A percentile compares a stretch with the other conserved stretches of the same genome.
phyloP scores from a whole-genome alignment of 108 stramenopile genomes.

The Cyclotella choctawhatcheeana region DNA sequence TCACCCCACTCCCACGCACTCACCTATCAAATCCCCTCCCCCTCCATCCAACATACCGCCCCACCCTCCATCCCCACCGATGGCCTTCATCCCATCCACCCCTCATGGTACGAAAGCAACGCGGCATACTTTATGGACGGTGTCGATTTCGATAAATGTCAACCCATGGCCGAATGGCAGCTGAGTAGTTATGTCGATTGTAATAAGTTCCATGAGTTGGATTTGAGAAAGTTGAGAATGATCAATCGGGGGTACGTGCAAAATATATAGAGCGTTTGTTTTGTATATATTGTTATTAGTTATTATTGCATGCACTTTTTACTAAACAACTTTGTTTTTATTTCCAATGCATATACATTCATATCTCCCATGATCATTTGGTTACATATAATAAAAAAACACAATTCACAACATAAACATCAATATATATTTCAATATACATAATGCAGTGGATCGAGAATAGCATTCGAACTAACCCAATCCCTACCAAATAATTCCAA shows the following conservation, averaged over 20 bases:
- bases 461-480: constrained; percentile 38
- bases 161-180: constrained; percentile 46
- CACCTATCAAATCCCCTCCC: neutral
- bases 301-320: neutral
- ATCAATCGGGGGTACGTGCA: constrained; percentile 36
- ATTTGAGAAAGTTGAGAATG: constrained; percentile 21
- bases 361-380: neutral
- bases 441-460: constrained; percentile 33
- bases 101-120: constrained; percentile 38
- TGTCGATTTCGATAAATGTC: constrained; percentile 25
- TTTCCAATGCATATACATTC: neutral
- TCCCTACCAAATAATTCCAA: no score
- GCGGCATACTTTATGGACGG: constrained; percentile 23
- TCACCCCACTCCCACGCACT: neutral
- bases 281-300: neutral
- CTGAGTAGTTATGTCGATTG: constrained; percentile 39
- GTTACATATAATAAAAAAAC: neutral
- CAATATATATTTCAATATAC: neutral
- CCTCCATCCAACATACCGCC: neutral
- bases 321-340: neutral
- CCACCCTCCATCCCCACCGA: constrained; percentile 9
- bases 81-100: neutral
- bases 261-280: neutral
- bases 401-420: neutral
- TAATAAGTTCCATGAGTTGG: constrained; percentile 53